These are phyloP conservation scores for Globisporangium apiculatum DNA, from an alignment of 352 stramenopile genomes.

Conservation along the genomic window DNA sequence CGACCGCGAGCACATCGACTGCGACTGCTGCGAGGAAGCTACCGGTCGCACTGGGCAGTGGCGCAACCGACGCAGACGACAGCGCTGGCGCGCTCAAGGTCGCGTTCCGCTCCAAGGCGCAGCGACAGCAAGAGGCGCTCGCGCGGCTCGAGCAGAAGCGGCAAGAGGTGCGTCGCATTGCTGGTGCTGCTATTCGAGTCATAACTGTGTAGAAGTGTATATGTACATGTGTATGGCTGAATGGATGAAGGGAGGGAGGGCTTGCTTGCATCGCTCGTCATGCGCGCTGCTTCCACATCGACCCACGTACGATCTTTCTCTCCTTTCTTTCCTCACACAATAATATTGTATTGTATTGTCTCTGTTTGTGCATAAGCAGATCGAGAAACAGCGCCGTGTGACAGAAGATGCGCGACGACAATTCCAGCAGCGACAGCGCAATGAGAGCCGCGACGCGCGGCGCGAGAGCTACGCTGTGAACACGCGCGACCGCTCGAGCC, in stretches of 20 bases:
- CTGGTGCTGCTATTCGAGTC: background rate
- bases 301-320: background rate
- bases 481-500: background rate
- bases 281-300: background rate
- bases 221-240: too few relatives aligned
- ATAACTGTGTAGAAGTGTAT: background rate
- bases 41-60: slow-evolving; percentile 20
- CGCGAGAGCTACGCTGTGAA: background rate
- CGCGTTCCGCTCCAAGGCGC: slow-evolving; percentile 70
- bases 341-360: background rate
- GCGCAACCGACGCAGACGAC: background rate
- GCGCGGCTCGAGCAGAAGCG: slow-evolving; percentile 69
- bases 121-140: slow-evolving; percentile 72
- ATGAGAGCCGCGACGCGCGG: slow-evolving; percentile 10
- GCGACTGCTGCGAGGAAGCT: slow-evolving; percentile 21
- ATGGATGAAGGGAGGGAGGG: too few relatives aligned
- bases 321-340: background rate
- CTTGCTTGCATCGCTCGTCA: background rate
- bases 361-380: slow-evolving; percentile 12
- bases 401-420: slow-evolving; percentile 48
- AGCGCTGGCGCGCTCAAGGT: slow-evolving; percentile 25
- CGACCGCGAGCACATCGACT: background rate
- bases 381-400: slow-evolving; percentile 49
- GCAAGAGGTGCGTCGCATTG: slow-evolving; percentile 21
- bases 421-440: slow-evolving; percentile 52